Conservation (phyloP, 192 early-diverging fungal species). For the Gaertneriomyces sp. region DNA sequence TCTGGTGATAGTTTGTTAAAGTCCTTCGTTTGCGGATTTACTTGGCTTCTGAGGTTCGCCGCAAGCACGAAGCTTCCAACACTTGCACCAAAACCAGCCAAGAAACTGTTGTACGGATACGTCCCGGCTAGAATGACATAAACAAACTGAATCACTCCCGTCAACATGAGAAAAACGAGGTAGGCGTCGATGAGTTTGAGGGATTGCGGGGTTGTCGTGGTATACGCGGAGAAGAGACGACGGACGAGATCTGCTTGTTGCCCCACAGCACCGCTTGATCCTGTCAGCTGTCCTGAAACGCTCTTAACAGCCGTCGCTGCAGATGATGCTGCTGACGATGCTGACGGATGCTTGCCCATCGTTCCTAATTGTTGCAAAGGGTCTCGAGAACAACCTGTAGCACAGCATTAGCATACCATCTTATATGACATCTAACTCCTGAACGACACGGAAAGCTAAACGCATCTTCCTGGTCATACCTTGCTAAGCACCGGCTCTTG, state of each 20-base stretch:
- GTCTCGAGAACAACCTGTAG: too few species aligned
- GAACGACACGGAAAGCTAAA: too few species aligned
- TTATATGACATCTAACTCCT: too few species aligned
- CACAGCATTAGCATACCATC: too few species aligned
- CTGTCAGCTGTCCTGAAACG: too few species aligned
- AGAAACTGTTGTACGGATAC: conserved; percentile 97
- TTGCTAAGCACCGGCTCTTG: too few species aligned
- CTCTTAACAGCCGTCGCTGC: too few species aligned
- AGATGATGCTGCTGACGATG: too few species aligned
- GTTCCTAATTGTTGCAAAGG: too few species aligned
- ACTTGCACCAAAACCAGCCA: conserved; percentile 89
- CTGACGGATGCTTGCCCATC: too few species aligned
- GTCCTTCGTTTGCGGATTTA: conserved; percentile 76
- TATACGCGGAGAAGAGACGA: conserved; percentile 45
- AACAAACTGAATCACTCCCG: conserved; percentile 87
- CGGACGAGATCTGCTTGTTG: conserved; percentile 30
- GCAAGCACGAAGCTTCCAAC: conserved; percentile 91
- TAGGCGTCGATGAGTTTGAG: conserved; percentile 92
- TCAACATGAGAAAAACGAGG: conserved; percentile 83
- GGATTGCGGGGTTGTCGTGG: conserved; percentile 65
- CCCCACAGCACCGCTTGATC: conserved; percentile 8
- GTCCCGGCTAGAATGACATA: conserved; percentile 83
- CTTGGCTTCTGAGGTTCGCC: conserved; percentile 90
- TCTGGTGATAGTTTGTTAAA: conserved; percentile 74
- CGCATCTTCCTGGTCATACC: too few species aligned